Percentiles rank a stretch among this genome's conserved stretches.
Conservation (phyloP, 805 yeast genomes). For the Teunomyces cretensis region DNA sequence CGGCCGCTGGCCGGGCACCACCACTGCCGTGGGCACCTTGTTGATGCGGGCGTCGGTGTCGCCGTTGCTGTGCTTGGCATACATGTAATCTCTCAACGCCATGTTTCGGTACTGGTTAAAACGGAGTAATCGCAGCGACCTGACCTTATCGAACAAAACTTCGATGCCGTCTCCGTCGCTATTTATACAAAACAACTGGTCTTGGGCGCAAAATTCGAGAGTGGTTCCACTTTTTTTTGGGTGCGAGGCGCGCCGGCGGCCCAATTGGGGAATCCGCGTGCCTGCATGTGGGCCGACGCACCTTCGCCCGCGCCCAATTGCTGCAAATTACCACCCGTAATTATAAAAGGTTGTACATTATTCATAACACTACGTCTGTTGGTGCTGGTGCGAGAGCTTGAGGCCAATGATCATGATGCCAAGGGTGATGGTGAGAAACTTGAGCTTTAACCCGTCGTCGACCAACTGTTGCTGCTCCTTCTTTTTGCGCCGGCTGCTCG, state of each 20-base stretch:
- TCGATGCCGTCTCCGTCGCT: background rate
- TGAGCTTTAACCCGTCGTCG: slow-evolving; percentile 42
- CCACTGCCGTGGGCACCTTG: slow-evolving; percentile 4
- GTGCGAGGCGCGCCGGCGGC: background rate
- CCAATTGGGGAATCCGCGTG: background rate
- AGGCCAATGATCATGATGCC: slow-evolving; percentile 43
- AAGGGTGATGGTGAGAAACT: slow-evolving; percentile 41
- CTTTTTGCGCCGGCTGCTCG: slow-evolving; percentile 10
- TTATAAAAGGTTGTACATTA: background rate
- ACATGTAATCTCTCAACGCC: slow-evolving; percentile 44
- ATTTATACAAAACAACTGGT: background rate
- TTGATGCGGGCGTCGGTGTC: slow-evolving; percentile 13
- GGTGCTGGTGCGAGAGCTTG: slow-evolving; percentile 29
- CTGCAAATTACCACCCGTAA: slow-evolving; percentile 2
- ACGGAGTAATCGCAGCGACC: too few species aligned
- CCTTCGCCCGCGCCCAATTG: background rate
- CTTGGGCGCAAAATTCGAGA: slow-evolving; percentile 1
- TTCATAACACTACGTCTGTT: slow-evolving; percentile 1
- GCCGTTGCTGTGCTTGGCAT: slow-evolving; percentile 36
- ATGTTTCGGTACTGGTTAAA: too few species aligned
- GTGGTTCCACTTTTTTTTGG: slow-evolving; percentile 12
- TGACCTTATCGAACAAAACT: background rate
- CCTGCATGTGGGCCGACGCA: background rate
- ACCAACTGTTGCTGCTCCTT: slow-evolving; percentile 25
- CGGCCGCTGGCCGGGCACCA: slow-evolving; percentile 1